These are phyloP conservation scores for Drosera spatulata DNA, from an alignment of 179 eudicot genomes.

Conservation along the genomic window DNA sequence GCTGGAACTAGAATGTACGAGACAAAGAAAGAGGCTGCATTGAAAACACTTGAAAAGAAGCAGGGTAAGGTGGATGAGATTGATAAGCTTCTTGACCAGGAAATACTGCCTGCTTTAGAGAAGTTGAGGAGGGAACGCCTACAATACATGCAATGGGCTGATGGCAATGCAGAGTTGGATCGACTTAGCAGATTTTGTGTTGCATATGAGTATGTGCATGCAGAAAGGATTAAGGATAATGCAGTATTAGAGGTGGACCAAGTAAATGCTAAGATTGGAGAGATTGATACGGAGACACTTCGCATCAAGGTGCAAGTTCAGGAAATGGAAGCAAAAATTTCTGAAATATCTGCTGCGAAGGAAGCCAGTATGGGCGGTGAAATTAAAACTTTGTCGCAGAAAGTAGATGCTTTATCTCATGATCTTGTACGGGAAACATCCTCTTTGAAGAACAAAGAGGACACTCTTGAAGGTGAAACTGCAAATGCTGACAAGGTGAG, in stretches of 20 bases:
- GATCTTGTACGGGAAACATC: slow-evolving; percentile 82
- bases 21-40: slow-evolving; percentile 91
- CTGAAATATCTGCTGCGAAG: slow-evolving; percentile 60
- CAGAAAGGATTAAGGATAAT: slow-evolving; percentile 67
- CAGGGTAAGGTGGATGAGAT: slow-evolving; percentile 96
- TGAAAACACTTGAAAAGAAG: slow-evolving; percentile 93
- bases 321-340: slow-evolving; percentile 58
- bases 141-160: slow-evolving; percentile 99
- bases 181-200: slow-evolving; percentile 84
- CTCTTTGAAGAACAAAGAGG: slow-evolving; percentile 69
- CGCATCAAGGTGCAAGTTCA: slow-evolving; percentile 51
- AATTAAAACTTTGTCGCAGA: slow-evolving; percentile 52
- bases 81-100: slow-evolving; percentile 89
- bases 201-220: slow-evolving; percentile 86
- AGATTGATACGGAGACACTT: slow-evolving; percentile 33
- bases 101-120: slow-evolving; percentile 93
- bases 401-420: slow-evolving; percentile 64
- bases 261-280: slow-evolving; percentile 49
- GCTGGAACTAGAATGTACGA: slow-evolving; percentile 99
- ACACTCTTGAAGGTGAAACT: slow-evolving; percentile 55
- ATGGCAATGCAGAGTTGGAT: slow-evolving; percentile 86
- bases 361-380: slow-evolving; percentile 94
- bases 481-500: slow-evolving; percentile 68
- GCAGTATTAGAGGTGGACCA: slow-evolving; percentile 60
- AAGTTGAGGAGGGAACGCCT: slow-evolving; percentile 84